These are phyloP conservation scores for Acer campestre DNA, from an alignment of 345 rosid genomes.

Conservation along the genomic window DNA sequence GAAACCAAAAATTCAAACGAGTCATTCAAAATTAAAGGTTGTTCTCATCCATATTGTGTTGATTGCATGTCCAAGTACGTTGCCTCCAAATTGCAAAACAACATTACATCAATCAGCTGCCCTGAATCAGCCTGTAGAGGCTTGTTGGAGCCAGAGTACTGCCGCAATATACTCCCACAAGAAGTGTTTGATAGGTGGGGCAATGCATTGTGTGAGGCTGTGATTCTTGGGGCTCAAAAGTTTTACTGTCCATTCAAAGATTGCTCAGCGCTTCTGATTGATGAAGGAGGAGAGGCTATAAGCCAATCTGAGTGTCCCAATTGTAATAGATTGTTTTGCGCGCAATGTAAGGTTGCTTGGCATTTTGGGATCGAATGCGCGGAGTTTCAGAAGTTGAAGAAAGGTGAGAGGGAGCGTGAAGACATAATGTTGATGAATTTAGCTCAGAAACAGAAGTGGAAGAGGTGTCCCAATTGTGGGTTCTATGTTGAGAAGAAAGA, in stretches of 20 bases:
- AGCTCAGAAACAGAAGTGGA: conserved; percentile 42
- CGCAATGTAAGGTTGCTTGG: conserved; percentile 53
- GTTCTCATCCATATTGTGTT: conserved; percentile 40
- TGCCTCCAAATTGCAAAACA: conserved; percentile 42
- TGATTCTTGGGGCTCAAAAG: conserved; percentile 34
- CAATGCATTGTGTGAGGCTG: conserved; percentile 46
- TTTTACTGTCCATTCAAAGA: conserved; percentile 44
- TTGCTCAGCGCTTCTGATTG: conserved; percentile 46
- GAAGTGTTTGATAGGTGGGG: conserved; percentile 49
- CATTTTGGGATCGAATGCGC: conserved; percentile 39
- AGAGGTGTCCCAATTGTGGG: conserved; percentile 46
- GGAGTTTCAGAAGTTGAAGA: conserved; percentile 39
- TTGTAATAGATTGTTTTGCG: conserved; percentile 50
- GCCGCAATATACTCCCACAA: conserved; percentile 25
- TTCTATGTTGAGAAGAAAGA: conserved; percentile 44
- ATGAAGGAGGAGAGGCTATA: conserved; percentile 28
- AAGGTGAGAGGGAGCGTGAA: conserved; percentile 44
- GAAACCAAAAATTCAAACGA: conserved; percentile 21
- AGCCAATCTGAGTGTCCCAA: conserved; percentile 41
- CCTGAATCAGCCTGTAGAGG: conserved; percentile 39
- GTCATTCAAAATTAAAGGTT: conserved; percentile 35
- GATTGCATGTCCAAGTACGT: conserved; percentile 41
- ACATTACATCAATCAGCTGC: conserved; percentile 33
- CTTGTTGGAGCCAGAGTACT: conserved; percentile 38
- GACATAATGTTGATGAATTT: conserved; percentile 45